Evolutionary conservation across 2,329 filamentous ascomycete species (phyloP), one percentile per base, ranked within the genome.

Genomic region (Pezicula radicicola): DNA sequence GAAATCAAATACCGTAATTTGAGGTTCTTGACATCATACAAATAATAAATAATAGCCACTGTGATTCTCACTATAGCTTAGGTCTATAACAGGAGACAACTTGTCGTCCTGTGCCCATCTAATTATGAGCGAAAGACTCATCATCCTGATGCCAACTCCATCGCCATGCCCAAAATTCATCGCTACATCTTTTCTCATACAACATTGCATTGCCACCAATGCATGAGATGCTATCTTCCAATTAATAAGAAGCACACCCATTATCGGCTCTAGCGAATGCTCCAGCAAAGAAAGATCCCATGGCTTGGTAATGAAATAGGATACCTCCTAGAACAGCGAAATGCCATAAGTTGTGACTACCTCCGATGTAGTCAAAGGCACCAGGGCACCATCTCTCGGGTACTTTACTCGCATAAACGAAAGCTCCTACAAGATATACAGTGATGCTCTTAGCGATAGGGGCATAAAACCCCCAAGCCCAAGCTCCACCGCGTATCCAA

Each of bases 271-370:
- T 80, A 59, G 77, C 72, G 70, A 93, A 93, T 10, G 89, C 89
- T 39, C 79, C 80, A 4, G 87, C 79, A 66, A 99, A 99, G 70
- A 99, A 94, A 51, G 91, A 83, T 70, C 97, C 89, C 93, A 99
- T 97, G 16, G 94, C 94, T 19, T 81, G 80, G 72, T 97, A 99
- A 70, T 99, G 94, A 69, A 96, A 97, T n/a, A 97, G 71, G 52
- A 99, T 99, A 10, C 94, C 94, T 15, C 92, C 91, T 27, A 99
- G 75, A 10, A 99, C 94, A 7, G 94, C 94, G 33, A 96, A 72
- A 70, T 99, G 94, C 94, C 94, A 99, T 53, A 99, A 84, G 70
- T 99, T 99, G 73, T 99, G 94, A 69, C 90, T 95, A 43, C 91
- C 92, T 37, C 94, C 94, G 39, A 95, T 80, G 68, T 97, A 97